A percentile compares a stretch with the other conserved stretches of the same genome.
phyloP scores from a whole-genome alignment of 306 rosid genomes.

The Quillaja saponaria region DNA sequence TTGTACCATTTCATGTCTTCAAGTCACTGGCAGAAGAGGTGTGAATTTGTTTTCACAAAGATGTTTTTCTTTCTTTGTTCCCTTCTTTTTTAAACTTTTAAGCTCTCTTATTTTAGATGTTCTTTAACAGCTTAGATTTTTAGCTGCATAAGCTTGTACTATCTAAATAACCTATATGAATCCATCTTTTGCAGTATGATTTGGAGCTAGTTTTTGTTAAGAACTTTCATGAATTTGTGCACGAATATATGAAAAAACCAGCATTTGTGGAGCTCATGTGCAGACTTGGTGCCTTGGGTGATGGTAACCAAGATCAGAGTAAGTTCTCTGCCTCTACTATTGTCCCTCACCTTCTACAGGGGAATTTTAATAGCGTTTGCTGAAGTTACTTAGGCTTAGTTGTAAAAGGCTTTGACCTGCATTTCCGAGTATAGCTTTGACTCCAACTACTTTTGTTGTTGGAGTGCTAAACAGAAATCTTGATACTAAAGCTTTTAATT shows the following conservation, averaged over 20 bases:
- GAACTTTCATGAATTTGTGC: slow-evolving; percentile 84
- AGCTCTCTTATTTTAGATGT: neutral
- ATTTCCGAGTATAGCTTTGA: neutral
- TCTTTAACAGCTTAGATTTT: neutral
- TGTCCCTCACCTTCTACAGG: neutral
- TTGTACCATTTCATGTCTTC: slow-evolving; percentile 83
- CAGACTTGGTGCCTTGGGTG: slow-evolving; percentile 94
- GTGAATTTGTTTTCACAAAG: slow-evolving; percentile 1
- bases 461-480: neutral
- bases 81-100: neutral
- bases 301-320: slow-evolving; percentile 90
- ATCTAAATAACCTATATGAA: slow-evolving; percentile 7
- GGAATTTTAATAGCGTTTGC: neutral
- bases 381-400: neutral
- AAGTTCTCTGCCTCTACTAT: slow-evolving; percentile 19
- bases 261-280: slow-evolving; percentile 90
- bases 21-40: slow-evolving; percentile 95
- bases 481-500: neutral
- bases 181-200: slow-evolving; percentile 59
- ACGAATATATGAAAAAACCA: slow-evolving; percentile 70
- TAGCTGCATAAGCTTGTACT: neutral
- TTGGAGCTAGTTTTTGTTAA: slow-evolving; percentile 82
- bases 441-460: neutral
- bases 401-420: neutral
- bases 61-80: neutral